Evolutionary conservation across 164 flowering plant species (phyloP).

Genomic region (Platanus orientalis): DNA sequence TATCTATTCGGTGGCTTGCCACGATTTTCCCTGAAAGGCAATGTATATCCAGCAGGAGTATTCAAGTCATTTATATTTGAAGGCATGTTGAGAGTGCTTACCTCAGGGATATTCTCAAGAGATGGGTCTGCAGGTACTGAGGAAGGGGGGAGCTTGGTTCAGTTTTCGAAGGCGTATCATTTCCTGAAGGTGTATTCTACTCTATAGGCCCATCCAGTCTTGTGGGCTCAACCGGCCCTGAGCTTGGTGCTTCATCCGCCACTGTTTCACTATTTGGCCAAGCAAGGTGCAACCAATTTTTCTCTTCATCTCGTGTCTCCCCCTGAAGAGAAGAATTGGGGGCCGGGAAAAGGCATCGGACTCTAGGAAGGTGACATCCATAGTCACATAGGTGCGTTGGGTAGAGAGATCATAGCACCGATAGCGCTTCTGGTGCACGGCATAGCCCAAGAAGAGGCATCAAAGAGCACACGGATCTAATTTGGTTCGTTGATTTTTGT

Average conservation of each 20-base stretch:
- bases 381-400: background rate
- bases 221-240: no score
- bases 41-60: constrained; percentile 1
- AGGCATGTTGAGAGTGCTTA: constrained; percentile 6
- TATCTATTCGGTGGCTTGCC: constrained; percentile 9
- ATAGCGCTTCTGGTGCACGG: constrained; percentile 4
- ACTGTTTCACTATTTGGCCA: background rate
- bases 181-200: no score
- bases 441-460: no score
- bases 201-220: no score
- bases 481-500: no score
- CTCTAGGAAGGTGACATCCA: no score
- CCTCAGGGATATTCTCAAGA: no score
- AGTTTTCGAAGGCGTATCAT: background rate
- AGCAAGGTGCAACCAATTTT: background rate
- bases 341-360: no score
- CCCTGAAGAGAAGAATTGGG: no score
- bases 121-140: background rate
- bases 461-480: no score
- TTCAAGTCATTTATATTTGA: background rate
- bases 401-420: background rate
- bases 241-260: background rate
- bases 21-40: constrained; percentile 8
- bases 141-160: background rate
- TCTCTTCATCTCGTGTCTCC: constrained; percentile 3